Evolutionary conservation across 2,329 filamentous ascomycete genomes (phyloP).

Genomic region (Diaporthe ilicicola): DNA sequence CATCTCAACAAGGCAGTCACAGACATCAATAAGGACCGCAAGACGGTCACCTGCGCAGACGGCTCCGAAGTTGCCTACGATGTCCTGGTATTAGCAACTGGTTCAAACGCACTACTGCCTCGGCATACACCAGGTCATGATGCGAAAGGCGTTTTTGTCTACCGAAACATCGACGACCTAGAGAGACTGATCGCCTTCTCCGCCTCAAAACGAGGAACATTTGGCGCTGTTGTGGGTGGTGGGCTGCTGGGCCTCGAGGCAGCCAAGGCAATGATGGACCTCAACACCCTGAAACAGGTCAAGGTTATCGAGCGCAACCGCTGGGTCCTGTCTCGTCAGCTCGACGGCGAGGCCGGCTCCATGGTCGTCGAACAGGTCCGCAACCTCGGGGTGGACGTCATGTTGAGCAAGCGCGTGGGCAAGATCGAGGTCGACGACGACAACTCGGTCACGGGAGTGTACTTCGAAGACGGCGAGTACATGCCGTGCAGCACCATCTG

Average conservation of each 20-base stretch:
- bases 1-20: constrained; percentile 78
- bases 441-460: constrained; percentile 76
- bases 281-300: constrained; percentile 77
- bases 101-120: constrained; percentile 82
- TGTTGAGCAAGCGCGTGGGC: constrained; percentile 79
- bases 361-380: constrained; percentile 86
- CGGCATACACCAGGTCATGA: constrained; percentile 78
- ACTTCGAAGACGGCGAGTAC: constrained; percentile 81
- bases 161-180: constrained; percentile 85
- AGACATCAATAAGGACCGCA: constrained; percentile 69
- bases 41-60: constrained; percentile 75
- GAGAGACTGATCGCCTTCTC: constrained; percentile 80
- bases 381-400: constrained; percentile 80
- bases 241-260: constrained; percentile 88
- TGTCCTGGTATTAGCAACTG: constrained; percentile 83
- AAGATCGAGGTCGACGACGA: constrained; percentile 73
- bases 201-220: constrained; percentile 69
- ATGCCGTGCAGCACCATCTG: constrained; percentile 84
- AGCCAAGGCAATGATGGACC: constrained; percentile 90
- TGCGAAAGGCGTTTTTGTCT: constrained; percentile 86
- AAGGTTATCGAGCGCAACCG: constrained; percentile 82
- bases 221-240: constrained; percentile 82
- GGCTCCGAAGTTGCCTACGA: constrained; percentile 79
- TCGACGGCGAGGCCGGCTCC: constrained; percentile 81
- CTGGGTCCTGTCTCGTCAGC: constrained; percentile 84